Base-by-base conservation (phyloP, 345 rosid genomes). In the Eutrema yunnanense region DNA sequence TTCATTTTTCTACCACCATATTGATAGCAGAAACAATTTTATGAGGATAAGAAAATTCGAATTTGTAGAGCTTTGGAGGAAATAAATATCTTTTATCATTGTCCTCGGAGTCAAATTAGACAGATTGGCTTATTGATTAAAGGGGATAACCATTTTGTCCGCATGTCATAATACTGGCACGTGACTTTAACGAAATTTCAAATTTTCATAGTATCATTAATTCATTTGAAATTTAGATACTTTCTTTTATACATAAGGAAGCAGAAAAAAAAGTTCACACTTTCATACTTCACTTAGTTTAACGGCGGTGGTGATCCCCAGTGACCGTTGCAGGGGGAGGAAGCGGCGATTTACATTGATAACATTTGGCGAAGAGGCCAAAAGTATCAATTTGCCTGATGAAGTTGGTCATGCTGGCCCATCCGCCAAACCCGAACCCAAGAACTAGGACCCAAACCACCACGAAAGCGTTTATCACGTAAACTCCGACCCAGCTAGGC, bases 351-450 rank as follows among this genome's bases (percentile, higher is more conserved):
- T 94, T 89, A 88, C 98, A 94, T 59, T 94, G 98, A 56, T 94
- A 94, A 78, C 98, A 94, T 80, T 87, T 89, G 7, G 98, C 95
- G 19, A 94, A 91, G 51, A 94, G 91, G 9, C 98, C 98, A 50
- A 94, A 94, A 0, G 92, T 82, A 63, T 94, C 92, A 2, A 94
- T 84, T 75, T 94, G 98, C 72, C 54, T 81, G 3, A 94, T 82
- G 68, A 94, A 94, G 74, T 94, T 91, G 79, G 92, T 86, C 82
- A 94, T 65, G 77, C 98, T 94, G 7, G 98, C 98, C 98, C 98
- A 94, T 42, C 97, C 98, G 4, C 98, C 98, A 67, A 94, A 91
- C 70, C 97, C 98, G 11, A 94, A 94, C 26, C 98, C 98, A 6
- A 91, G 87, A 16, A 94, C 86, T 3, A 91, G 5, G 34, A 92